Evolutionary conservation across 2,329 filamentous ascomycete species (phyloP), one percentile per base, ranked within the genome.

Genomic region (Diaporthe velutina): DNA sequence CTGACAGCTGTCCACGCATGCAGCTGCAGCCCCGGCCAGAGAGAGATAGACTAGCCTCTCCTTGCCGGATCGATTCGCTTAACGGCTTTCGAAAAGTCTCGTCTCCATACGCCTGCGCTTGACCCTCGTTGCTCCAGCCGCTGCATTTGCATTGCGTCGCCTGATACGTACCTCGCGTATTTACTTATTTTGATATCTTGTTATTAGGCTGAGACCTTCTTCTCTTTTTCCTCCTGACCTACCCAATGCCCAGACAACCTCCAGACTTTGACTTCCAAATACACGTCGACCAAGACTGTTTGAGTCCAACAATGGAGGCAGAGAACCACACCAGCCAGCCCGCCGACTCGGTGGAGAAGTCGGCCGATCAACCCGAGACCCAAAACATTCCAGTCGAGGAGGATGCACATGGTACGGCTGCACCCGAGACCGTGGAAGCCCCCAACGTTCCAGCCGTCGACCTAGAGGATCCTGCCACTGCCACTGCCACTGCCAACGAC

Each of bases 241-340:
- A 22, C 17, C 54, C 35, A 61, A 72, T 70, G 61, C 42, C 55
- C 57, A 54, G 42, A 61, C 48, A 76, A 76, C 73, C 80, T 64
- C 76, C 77, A 28, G 83, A 86, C 75, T 78, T 83, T 77, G 84
- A 88, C 77, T 88, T 89, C 76, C 80, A 87, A 12, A 88, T 87
- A 77, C 85, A 86, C 82, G 82, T 87, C 78, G 87, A 89, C 79
- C 80, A 80, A 57, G 87, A 85, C 71, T 88, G 85, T 78, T 61
- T 85, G 72, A 85, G 81, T 79, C 82, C 82, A 55, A 81, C 82
- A 73, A 85, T 86, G 82, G 82, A 85, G 55, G 76, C 77, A 57
- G 64, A 75, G 68, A 76, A 78, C 33, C 75, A 77, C 55, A 25
- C 48, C 42, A 52, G 57, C 22, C 42, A 73, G 13, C 48, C 54